Conservation (phyloP, 2,329 filamentous ascomycete species). For the Pseudogymnoascus sp. region DNA sequence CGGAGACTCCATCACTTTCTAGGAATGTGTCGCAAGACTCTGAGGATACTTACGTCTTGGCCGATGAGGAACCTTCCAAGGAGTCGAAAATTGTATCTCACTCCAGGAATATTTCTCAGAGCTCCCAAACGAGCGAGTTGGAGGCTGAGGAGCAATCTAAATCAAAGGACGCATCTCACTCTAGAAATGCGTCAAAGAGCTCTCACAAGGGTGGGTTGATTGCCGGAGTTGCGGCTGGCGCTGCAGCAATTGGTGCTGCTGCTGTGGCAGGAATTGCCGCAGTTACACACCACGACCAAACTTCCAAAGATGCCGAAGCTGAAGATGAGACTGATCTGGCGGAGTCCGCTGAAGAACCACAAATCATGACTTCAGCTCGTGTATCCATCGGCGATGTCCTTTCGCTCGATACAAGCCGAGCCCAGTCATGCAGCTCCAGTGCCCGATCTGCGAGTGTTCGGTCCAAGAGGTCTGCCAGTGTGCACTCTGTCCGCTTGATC, state of each 20-base stretch:
- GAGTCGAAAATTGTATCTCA: background rate
- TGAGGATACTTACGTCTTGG: background rate
- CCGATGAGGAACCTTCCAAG: background rate
- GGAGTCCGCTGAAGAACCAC: slow-evolving; percentile 26
- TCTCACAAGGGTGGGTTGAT: slow-evolving; percentile 10
- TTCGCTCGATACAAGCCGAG: slow-evolving; percentile 17
- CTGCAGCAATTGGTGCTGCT: slow-evolving; percentile 16
- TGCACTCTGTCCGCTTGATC: slow-evolving; percentile 27
- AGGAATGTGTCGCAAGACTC: slow-evolving; percentile 5
- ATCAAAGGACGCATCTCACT: background rate
- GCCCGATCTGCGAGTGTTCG: slow-evolving; percentile 23
- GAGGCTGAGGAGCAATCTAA: background rate
- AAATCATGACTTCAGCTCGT: slow-evolving; percentile 29
- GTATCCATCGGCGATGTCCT: slow-evolving; percentile 25
- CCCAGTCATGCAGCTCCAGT: slow-evolving; percentile 11
- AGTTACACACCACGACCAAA: slow-evolving; percentile 18
- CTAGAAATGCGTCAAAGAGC: background rate
- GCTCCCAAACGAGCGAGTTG: background rate
- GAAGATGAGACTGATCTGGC: slow-evolving; percentile 19
- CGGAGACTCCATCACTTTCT: background rate
- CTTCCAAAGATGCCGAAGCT: slow-evolving; percentile 15
- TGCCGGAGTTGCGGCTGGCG: slow-evolving; percentile 16
- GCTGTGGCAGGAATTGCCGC: slow-evolving; percentile 19
- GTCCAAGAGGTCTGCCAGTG: slow-evolving; percentile 19
- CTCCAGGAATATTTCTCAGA: background rate